Percentiles rank a stretch among this genome's conserved stretches.
Evolutionary conservation across 257 asterid species (phyloP).

Genomic region (Datura wrightii): DNA sequence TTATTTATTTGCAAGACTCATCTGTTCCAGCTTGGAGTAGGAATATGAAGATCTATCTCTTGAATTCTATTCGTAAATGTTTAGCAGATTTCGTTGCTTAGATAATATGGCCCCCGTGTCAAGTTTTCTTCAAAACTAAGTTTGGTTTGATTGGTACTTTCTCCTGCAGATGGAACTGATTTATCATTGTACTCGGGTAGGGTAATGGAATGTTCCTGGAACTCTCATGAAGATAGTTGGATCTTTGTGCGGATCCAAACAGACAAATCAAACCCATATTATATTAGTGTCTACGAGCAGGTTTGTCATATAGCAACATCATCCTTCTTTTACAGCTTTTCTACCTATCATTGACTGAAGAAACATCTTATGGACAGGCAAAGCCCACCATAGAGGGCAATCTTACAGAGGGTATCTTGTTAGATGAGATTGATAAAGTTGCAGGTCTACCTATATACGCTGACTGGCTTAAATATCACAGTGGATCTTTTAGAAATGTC

Average conservation of each 20-base stretch:
- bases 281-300: slow-evolving; percentile 32
- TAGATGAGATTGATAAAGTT: slow-evolving; percentile 14
- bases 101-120: not conserved
- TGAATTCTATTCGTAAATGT: slow-evolving; percentile 22
- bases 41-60: slow-evolving; percentile 23
- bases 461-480: slow-evolving; percentile 21
- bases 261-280: slow-evolving; percentile 30
- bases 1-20: not conserved
- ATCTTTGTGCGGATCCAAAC: slow-evolving; percentile 32
- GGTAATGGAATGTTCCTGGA: slow-evolving; percentile 31
- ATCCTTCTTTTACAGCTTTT: not conserved
- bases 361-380: slow-evolving; percentile 29
- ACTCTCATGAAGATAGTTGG: slow-evolving; percentile 27
- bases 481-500: slow-evolving; percentile 17
- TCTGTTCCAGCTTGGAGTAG: slow-evolving; percentile 1
- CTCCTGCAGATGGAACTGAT: slow-evolving; percentile 30
- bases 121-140: slow-evolving; percentile 11
- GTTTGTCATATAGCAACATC: slow-evolving; percentile 22
- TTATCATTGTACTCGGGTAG: slow-evolving; percentile 29
- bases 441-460: slow-evolving; percentile 13
- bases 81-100: not conserved
- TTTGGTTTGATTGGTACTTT: not conserved
- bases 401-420: slow-evolving; percentile 28
- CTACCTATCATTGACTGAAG: not conserved
- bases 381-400: slow-evolving; percentile 10